Base-by-base conservation (phyloP, 352 stramenopile genomes). In the Phytophthora boehmeriae region DNA sequence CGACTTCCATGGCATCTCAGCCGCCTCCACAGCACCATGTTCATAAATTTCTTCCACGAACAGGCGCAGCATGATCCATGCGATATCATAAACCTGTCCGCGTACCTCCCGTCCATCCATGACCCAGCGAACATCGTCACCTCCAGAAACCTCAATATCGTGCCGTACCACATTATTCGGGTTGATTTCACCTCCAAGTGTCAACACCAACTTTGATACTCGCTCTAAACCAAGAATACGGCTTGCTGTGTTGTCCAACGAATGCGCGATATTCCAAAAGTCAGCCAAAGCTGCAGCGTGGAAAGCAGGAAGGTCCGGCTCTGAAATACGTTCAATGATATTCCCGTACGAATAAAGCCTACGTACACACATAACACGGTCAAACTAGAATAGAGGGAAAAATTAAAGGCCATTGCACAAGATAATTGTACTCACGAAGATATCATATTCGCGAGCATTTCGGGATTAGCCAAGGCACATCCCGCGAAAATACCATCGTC, bases 401-500 rank as follows among this genome's bases (percentile, higher is more conserved):
- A 5, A 22, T 28, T 1, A 10, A 22, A 17, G 38, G 5, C 4
- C 16, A 23, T 42, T 30, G 25, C 25, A 3, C 20, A 25, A 30
- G 9, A 20, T 25, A 20, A 38, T 17, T 38, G 8, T 30, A 67
- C 65, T 61, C 66, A 73, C 65, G 54, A 45, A 38, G 28, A 22
- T 32, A 42, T 54, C 54, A 63, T 65, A 23, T 67, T 41, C 16
- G 43, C 48, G 32, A 71, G 61, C 8, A 71, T 55, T 11, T 19
- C 5, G 51, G 66, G 66, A n/a, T 63, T 48, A 35, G 66, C 61
- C 17, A 75, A 61, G 4, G 54, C 50, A 10, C 66, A 75, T 3
- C 47, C 66, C 41, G 63, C 63, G 25, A 70, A 73, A 20, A 76
- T 55, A 3, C 63, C 68, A 43, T 71, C 63, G 43, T 72, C 63